Base-by-base conservation (phyloP, 139 green algal species). In the Spirogloea muscicola region DNA sequence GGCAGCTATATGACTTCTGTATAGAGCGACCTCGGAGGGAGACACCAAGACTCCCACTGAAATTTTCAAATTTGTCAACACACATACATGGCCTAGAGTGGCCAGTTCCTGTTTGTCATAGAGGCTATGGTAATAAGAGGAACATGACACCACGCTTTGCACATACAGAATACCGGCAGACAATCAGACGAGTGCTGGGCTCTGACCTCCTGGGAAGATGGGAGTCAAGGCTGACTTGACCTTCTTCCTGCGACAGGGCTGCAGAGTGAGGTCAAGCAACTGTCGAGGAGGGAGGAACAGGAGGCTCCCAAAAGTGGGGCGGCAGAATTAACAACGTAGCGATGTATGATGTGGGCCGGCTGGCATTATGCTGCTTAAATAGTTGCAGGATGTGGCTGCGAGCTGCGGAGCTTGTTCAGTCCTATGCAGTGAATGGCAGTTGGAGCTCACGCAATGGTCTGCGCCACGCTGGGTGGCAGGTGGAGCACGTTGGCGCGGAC, bases 201-300 rank as follows among this genome's bases (percentile, higher is more conserved):
- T 36, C 52, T 27, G 29, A 64, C 62, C 62, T 71, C 44, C 43
- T 67, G 27, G 42, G 5, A 71, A 71, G 62, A 62, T 29, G 43
- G 60, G 43, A 29, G 39, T 6, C 13, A 71, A 29, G n/a, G 39
- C 9, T 5, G 60, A 29, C 5, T 71, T 71, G 31, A 71, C 62
- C 13, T 62, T 67, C 62, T 33, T 38, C 29, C 62, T 71, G 62
- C 62, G 25, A 57, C 38, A 57, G 18, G 55, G 48, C 39, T 34
- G 59, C 25, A 59, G 59, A 1, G 10, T 9, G 10, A 46, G 48
- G 3, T 55, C 31, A 27, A 16, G 6, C 39, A 68, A 60, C 25
- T 64, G 31, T 64, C 29, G 10, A 13, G 31, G 55, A 41, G 55
- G 16, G 55, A 16, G 29, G 10, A 16, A 64, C 13, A 41, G 31